Evolutionary conservation across 352 stramenopile genomes (phyloP).

Genomic region (Globisporangium takayamanum): DNA sequence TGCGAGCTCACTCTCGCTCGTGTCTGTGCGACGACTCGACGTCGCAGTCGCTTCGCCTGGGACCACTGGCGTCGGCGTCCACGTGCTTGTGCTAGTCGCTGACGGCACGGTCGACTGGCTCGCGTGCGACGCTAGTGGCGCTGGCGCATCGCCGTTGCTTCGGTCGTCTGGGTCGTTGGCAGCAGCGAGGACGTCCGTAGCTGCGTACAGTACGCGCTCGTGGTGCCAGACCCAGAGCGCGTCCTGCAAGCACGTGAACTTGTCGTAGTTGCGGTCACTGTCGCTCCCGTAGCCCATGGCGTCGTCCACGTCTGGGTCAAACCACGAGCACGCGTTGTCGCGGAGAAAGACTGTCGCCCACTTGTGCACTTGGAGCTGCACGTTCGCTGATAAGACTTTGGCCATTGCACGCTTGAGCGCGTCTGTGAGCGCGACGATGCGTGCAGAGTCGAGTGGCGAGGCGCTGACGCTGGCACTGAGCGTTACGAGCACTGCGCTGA

Average conservation of each 20-base stretch:
- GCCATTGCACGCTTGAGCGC: constrained; percentile 45
- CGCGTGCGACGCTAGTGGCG: not conserved
- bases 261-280: constrained; percentile 62
- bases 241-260: constrained; percentile 79
- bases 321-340: constrained; percentile 51
- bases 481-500: constrained; percentile 20
- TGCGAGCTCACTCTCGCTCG: constrained; percentile 18
- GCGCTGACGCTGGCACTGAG: constrained; percentile 9
- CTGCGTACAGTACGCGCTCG: constrained; percentile 45
- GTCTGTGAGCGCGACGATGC: constrained; percentile 43
- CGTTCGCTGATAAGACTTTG: constrained; percentile 45
- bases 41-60: too few species aligned
- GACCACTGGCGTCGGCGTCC: too few species aligned
- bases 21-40: not conserved
- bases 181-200: constrained; percentile 27
- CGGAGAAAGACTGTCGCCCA: constrained; percentile 64
- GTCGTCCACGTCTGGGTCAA: constrained; percentile 44
- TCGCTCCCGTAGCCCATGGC: constrained; percentile 31
- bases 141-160: not conserved
- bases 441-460: not conserved
- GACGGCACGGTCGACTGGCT: not conserved
- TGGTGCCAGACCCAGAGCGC: constrained; percentile 71
- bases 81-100: too few species aligned
- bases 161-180: not conserved
- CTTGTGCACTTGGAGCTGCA: constrained; percentile 70